Conservation (phyloP, 1,139 yeast species). For the Saccharomyces hybrid region DNA sequence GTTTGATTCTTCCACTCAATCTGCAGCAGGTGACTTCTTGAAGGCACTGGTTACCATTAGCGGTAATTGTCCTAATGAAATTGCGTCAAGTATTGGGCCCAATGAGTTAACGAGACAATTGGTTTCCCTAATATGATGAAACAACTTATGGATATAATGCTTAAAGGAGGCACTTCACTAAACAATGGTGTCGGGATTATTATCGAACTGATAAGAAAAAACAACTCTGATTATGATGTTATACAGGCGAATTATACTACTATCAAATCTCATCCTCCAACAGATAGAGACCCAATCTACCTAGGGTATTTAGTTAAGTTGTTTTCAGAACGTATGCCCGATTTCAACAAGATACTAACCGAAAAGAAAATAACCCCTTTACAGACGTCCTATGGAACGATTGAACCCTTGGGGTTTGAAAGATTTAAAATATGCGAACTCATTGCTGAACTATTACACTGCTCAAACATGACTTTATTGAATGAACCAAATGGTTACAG, state of each 20-base stretch:
- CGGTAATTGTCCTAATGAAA: constrained; percentile 70
- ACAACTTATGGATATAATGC: constrained; percentile 71
- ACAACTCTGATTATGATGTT: constrained; percentile 90
- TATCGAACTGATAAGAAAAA: constrained; percentile 89
- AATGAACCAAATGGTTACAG: constrained; percentile 78
- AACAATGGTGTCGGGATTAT: constrained; percentile 95
- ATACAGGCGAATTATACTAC: constrained; percentile 84
- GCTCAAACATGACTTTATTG: constrained; percentile 90
- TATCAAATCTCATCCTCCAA: constrained; percentile 87
- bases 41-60: constrained; percentile 91
- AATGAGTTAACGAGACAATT: constrained; percentile 88
- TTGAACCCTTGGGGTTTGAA: constrained; percentile 93
- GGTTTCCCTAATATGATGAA: constrained; percentile 66
- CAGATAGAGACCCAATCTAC: constrained; percentile 89
- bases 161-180: constrained; percentile 82
- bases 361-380: constrained; percentile 36
- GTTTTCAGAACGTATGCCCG: constrained; percentile 67
- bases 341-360: constrained; percentile 53
- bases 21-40: constrained; percentile 90
- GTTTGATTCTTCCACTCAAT: constrained; percentile 57
- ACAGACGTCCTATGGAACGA: constrained; percentile 63
- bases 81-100: constrained; percentile 86
- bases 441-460: constrained; percentile 88
- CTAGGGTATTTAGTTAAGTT: constrained; percentile 78
- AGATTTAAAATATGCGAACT: constrained; percentile 92